Evolutionary conservation across 169 alveolate species (phyloP), one percentile per base, ranked within the genome.

Genomic region (Plasmodium reichenowi): DNA sequence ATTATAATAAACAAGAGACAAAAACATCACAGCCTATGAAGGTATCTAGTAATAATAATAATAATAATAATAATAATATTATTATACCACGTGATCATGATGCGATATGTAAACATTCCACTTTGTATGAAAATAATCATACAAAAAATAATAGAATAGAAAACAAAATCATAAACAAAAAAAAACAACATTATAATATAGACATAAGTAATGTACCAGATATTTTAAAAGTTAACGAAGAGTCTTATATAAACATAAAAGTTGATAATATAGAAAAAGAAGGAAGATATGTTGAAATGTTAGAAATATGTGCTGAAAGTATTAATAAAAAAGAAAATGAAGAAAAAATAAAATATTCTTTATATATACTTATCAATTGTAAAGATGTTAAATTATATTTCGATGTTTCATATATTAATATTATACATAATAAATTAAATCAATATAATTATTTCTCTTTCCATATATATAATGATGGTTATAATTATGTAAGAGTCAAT

Each of bases 391-490:
- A 56, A 66, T 72, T 83, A 22, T 50, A 54, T 47, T 83, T 83
- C 38, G 91, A 83, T 12, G 83, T 83, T 5, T 38, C 91, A 5
- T 83, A 83, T 62, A 83, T 83, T 32, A 83, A 83, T 72, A 83
- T 83, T 24, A 47, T 68, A 13, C 72, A 83, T 60, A 83, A 83
- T 38, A 68, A 68, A 56, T 47, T 83, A 54, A 83, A 83, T 17
- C 74, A 83, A 2, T 54, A 22, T 7, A 38, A 43, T 47, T 38
- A 47, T 48, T 83, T 83, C 45, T 58, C 91, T 26, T 83, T 83
- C 47, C 20, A 50, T 47, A 83, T 83, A 56, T 83, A 83, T 43
- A 83, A 60, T 47, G n/a, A 22, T 67, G 91, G 91, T 43, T 83
- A 83, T 72, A 43, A 70, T 48, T 83, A 83, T 50, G 83, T 83